Evolutionary conservation across 495 filamentous ascomycete species (phyloP).

Genomic region (Bathelium albidoporum): DNA sequence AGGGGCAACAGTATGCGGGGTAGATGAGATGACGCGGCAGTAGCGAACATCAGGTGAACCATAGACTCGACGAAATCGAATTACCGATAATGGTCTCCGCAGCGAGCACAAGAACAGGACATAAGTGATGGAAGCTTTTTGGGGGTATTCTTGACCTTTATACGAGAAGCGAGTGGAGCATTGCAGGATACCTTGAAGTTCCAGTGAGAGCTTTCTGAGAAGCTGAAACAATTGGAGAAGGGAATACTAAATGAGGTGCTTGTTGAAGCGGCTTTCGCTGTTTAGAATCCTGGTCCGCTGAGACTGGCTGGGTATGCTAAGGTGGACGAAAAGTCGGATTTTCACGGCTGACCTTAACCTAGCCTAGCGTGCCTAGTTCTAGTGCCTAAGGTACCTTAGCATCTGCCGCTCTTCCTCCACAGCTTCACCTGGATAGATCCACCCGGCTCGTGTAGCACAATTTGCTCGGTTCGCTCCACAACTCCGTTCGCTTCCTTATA

Average conservation of each 20-base stretch:
- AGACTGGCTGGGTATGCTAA: not conserved
- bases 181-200: not conserved
- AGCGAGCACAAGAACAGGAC: not conserved
- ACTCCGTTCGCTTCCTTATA: too few relatives aligned
- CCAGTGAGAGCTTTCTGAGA: not conserved
- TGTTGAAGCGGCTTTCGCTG: not conserved
- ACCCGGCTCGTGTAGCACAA: too few relatives aligned
- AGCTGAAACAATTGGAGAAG: not conserved
- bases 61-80: too few relatives aligned
- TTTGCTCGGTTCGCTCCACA: too few relatives aligned
- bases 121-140: not conserved
- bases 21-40: not conserved
- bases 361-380: too few relatives aligned
- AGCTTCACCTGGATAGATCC: too few relatives aligned
- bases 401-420: too few relatives aligned
- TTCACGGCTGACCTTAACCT: too few relatives aligned
- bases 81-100: not conserved
- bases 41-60: not conserved
- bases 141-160: not conserved
- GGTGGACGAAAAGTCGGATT: too few relatives aligned
- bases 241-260: not conserved
- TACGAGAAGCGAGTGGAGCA: not conserved
- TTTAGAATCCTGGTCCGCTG: not conserved
- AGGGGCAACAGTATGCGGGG: not conserved
- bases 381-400: too few relatives aligned